Evolutionary conservation across 306 rosid species (phyloP).

Genomic region (Lablab purpureus): DNA sequence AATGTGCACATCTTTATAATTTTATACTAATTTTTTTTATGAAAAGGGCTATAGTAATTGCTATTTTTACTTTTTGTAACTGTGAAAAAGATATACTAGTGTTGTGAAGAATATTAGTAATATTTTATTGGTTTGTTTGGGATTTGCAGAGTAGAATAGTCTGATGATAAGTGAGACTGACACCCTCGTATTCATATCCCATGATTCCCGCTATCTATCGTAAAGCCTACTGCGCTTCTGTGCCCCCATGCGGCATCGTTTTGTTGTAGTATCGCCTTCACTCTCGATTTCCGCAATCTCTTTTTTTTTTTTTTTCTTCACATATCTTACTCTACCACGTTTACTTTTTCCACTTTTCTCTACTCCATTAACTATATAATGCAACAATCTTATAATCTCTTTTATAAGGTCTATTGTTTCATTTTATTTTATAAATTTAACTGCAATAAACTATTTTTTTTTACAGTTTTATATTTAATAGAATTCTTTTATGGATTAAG

Average conservation of each 20-base stretch:
- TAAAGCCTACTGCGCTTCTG: conserved; percentile 7
- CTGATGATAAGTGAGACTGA: conserved; percentile 35
- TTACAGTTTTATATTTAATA: too few species aligned
- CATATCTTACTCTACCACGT: not conserved
- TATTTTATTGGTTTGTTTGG: not conserved
- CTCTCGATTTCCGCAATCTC: not conserved
- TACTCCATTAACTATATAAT: too few species aligned
- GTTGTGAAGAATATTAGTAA: not conserved
- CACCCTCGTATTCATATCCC: conserved; percentile 41
- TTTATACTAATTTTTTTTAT: too few species aligned
- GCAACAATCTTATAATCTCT: too few species aligned
- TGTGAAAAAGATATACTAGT: too few species aligned
- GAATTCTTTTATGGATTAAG: too few species aligned
- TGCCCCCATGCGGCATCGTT: conserved; percentile 39
- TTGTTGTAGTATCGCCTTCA: not conserved
- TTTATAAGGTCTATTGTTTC: too few species aligned
- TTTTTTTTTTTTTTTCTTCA: not conserved
- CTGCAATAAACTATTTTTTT: too few species aligned
- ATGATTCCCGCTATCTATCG: conserved; percentile 52
- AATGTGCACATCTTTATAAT: too few species aligned
- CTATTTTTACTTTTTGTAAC: too few species aligned
- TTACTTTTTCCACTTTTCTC: conserved; percentile 26
- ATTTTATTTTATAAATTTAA: too few species aligned
- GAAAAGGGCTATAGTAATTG: too few species aligned
- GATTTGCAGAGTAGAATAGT: conserved; percentile 37